Evolutionary conservation across 176 grass and related monocot genomes (phyloP).

Genomic region (Alloteropsis semialata): DNA sequence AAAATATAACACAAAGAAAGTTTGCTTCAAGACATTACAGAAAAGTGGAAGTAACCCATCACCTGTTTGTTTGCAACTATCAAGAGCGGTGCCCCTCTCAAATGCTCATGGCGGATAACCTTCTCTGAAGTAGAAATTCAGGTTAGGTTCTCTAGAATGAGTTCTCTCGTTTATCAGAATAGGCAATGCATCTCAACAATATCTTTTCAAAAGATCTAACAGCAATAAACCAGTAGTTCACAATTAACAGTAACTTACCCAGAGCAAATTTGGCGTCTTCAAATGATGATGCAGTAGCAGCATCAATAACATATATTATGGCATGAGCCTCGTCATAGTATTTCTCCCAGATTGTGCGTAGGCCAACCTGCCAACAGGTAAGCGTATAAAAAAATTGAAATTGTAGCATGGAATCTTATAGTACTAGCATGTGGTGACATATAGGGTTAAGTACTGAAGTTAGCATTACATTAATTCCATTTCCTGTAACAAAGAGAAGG

Average conservation of each 20-base stretch:
- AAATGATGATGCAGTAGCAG: slow-evolving; percentile 63
- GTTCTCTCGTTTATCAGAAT: background rate
- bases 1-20: background rate
- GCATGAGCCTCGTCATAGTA: slow-evolving; percentile 96
- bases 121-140: slow-evolving; percentile 61
- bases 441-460: slow-evolving; percentile 1
- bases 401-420: background rate
- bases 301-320: slow-evolving; percentile 91
- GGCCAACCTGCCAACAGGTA: slow-evolving; percentile 49
- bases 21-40: background rate
- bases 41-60: slow-evolving; percentile 7
- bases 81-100: slow-evolving; percentile 73
- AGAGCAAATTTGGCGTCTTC: slow-evolving; percentile 79
- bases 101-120: slow-evolving; percentile 78
- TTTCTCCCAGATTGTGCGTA: slow-evolving; percentile 98
- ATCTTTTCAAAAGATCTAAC: background rate
- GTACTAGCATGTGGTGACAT: background rate
- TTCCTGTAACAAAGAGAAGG: background rate
- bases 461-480: slow-evolving; percentile 5
- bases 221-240: background rate
- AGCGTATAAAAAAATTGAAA: slow-evolving; percentile 12
- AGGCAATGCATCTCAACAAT: background rate
- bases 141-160: slow-evolving; percentile 14
- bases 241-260: slow-evolving; percentile 34
- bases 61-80: slow-evolving; percentile 96